Evolutionary conservation across 176 grass and related monocot species (phyloP).

Genomic region (Zizania latifolia): DNA sequence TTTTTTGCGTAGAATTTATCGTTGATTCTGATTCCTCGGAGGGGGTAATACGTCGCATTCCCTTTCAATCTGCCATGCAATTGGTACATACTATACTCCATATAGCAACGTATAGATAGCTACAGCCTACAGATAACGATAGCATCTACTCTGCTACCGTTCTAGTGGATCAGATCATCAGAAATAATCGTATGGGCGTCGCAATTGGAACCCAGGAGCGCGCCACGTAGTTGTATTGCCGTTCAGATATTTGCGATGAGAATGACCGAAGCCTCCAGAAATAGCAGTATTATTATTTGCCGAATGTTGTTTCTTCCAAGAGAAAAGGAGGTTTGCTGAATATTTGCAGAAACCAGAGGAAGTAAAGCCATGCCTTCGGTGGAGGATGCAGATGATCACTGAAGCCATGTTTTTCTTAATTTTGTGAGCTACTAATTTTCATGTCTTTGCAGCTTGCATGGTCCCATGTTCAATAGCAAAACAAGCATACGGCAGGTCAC

Average conservation of each 20-base stretch:
- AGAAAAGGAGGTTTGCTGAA: too few relatives aligned
- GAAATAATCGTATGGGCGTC: not conserved
- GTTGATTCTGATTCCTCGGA: not conserved
- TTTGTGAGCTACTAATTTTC: not conserved
- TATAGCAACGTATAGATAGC: not conserved
- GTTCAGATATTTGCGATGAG: constrained; percentile 21
- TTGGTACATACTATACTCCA: not conserved
- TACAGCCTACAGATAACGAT: not conserved
- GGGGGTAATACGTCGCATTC: not conserved
- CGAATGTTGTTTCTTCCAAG: too few relatives aligned
- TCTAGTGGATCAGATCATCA: not conserved
- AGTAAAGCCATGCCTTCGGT: not conserved
- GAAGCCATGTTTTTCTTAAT: not conserved
- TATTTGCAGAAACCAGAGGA: not conserved
- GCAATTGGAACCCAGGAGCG: not conserved
- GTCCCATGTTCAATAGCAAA: not conserved
- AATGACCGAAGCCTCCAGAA: constrained; percentile 2
- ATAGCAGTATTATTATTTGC: not conserved
- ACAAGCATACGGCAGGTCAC: not conserved
- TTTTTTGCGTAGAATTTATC: not conserved
- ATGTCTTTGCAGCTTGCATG: not conserved
- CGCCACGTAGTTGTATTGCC: constrained; percentile 14
- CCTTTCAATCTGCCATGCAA: not conserved
- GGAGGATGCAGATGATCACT: not conserved
- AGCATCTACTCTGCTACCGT: not conserved